Conservation (phyloP, 768 basidiomycete genomes). For the Mrakia blollopis region DNA sequence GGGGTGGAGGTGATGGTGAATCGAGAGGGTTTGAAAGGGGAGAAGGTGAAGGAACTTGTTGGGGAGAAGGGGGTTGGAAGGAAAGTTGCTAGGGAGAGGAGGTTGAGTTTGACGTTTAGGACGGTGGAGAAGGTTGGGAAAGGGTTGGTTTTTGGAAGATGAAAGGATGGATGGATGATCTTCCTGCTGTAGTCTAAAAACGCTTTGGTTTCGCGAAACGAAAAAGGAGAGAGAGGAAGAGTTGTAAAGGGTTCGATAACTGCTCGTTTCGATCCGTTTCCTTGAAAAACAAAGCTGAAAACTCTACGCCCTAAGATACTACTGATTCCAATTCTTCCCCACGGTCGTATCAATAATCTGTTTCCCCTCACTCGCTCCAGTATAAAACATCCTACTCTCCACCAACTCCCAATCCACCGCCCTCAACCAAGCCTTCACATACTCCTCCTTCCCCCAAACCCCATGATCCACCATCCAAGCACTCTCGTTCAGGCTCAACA, state of each 20-base stretch:
- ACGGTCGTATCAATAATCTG: constrained; percentile 4
- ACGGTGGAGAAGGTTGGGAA: constrained; percentile 62
- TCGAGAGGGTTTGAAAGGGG: constrained; percentile 51
- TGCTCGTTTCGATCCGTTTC: not conserved
- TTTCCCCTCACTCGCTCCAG: not conserved
- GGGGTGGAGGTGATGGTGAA: constrained; percentile 65
- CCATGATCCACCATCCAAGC: constrained; percentile 31
- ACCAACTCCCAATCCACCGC: constrained; percentile 31
- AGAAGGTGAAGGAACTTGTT: constrained; percentile 47
- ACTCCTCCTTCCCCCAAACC: constrained; percentile 32
- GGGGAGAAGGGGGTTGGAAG: constrained; percentile 32
- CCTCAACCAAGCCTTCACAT: constrained; percentile 28
- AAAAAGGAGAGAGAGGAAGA: not conserved
- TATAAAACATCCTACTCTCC: constrained; percentile 21
- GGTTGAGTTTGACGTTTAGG: constrained; percentile 82
- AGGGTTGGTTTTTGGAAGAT: constrained; percentile 22
- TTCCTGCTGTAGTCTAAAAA: not conserved
- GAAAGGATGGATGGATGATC: no score
- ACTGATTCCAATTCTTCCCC: constrained; percentile 9
- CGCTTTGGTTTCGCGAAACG: not conserved
- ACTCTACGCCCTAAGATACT: not conserved
- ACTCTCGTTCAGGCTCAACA: constrained; percentile 28
- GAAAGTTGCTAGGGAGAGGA: constrained; percentile 52
- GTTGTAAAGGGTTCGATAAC: not conserved
- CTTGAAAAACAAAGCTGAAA: not conserved